Conservation (phyloP, 352 stramenopile species). For the Thalassiosira hispida region DNA sequence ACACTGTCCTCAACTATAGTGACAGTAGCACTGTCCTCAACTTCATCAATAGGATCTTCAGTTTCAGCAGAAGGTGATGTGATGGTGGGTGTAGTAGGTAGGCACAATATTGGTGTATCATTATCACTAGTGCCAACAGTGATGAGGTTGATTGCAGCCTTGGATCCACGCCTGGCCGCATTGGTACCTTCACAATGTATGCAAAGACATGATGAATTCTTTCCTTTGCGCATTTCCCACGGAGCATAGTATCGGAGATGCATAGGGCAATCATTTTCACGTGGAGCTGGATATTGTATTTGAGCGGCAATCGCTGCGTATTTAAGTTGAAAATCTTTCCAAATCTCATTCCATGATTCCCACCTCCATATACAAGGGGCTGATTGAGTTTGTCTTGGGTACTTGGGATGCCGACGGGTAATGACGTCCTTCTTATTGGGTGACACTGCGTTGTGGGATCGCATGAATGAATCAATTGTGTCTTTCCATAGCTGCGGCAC, state of each 20-base stretch:
- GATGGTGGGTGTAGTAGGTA: too few species aligned
- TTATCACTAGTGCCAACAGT: background rate
- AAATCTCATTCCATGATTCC: background rate
- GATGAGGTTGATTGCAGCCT: background rate
- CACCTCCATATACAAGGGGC: background rate
- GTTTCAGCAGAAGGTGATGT: too few species aligned
- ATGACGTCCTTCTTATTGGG: background rate
- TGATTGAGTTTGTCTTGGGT: background rate
- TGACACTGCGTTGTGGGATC: background rate
- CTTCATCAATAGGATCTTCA: background rate
- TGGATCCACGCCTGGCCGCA: background rate
- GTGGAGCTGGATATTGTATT: background rate
- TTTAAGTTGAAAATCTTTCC: background rate
- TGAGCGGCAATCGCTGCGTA: background rate
- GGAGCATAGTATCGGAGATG: background rate
- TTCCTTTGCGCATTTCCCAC: background rate
- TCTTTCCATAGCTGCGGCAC: background rate
- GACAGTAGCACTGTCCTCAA: too few species aligned
- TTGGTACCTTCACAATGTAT: background rate
- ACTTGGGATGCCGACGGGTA: background rate
- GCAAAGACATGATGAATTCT: slow-evolving; percentile 4
- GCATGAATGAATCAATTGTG: background rate
- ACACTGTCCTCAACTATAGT: too few species aligned
- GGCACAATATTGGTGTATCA: too few species aligned
- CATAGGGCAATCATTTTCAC: background rate